phyloP scores from a whole-genome alignment of 2,329 filamentous ascomycete genomes.

The Elsinoe perseae region DNA sequence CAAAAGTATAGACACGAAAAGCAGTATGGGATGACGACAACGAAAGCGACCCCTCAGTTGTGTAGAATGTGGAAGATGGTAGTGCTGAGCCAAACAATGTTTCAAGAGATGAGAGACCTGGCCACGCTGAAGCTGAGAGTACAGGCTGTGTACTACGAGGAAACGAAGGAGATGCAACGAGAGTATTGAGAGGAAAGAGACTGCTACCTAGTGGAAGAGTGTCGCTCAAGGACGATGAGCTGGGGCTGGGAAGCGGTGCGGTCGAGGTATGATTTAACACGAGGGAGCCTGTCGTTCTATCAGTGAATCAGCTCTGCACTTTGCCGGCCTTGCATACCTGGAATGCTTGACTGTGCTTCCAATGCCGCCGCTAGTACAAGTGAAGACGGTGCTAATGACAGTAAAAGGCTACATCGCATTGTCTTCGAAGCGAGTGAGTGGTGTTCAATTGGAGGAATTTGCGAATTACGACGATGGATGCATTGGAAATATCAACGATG shows the following conservation, averaged over 20 bases:
- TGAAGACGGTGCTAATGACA: neutral
- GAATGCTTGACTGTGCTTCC: neutral
- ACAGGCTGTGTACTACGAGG: neutral
- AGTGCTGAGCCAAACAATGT: neutral
- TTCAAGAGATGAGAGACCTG: neutral
- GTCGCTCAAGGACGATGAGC: neutral
- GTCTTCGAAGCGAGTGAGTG: neutral
- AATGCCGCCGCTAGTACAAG: neutral
- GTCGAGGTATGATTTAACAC: neutral
- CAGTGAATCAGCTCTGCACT: neutral
- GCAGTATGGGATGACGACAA: neutral
- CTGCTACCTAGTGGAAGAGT: neutral
- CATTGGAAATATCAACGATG: neutral
- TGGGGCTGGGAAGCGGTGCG: neutral
- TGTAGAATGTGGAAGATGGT: neutral
- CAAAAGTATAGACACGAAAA: neutral
- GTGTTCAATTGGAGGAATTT: neutral
- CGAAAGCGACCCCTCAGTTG: neutral
- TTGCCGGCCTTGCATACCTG: conserved; percentile 8
- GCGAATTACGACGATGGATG: neutral
- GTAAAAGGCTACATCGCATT: neutral
- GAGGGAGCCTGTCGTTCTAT: neutral
- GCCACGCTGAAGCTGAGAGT: neutral
- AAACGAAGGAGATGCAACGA: neutral
- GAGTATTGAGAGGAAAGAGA: neutral